A percentile compares a stretch with the other conserved stretches of the same genome.
phyloP scores from a whole-genome alignment of 1,284 basidiomycete genomes.

The Bjerkandera adusta region DNA sequence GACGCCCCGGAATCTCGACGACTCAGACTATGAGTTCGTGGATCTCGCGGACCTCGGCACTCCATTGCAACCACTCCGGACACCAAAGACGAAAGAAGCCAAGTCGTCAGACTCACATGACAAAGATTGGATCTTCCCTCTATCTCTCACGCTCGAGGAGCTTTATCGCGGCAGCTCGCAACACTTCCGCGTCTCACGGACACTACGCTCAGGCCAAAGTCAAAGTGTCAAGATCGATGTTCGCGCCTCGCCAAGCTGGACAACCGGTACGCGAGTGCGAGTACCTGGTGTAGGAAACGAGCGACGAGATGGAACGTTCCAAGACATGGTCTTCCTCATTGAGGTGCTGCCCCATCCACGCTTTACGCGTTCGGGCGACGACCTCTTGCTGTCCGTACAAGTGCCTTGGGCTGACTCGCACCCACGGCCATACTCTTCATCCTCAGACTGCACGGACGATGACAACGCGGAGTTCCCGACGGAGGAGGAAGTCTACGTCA shows the following conservation, averaged over 20 bases:
- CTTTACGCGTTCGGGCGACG: slow-evolving; percentile 71
- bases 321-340: slow-evolving; percentile 79
- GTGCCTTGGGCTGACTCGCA: slow-evolving; percentile 73
- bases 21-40: slow-evolving; percentile 32
- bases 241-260: slow-evolving; percentile 70
- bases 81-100: slow-evolving; percentile 28
- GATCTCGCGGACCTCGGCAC: slow-evolving; percentile 30
- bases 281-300: slow-evolving; percentile 81
- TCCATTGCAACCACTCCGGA: slow-evolving; percentile 36
- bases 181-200: slow-evolving; percentile 78
- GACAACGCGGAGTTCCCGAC: slow-evolving; percentile 23
- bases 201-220: slow-evolving; percentile 44
- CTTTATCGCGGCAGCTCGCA: slow-evolving; percentile 81
- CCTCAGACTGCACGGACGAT: slow-evolving; percentile 10
- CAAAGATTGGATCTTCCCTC: slow-evolving; percentile 62
- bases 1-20: slow-evolving; percentile 21
- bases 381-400: slow-evolving; percentile 66
- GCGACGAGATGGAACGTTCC: slow-evolving; percentile 61
- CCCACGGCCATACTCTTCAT: slow-evolving; percentile 25
- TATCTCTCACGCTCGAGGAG: slow-evolving; percentile 82
- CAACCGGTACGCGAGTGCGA: slow-evolving; percentile 73
- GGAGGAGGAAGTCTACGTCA: slow-evolving; percentile 52
- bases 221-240: slow-evolving; percentile 79
- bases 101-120: slow-evolving; percentile 18
- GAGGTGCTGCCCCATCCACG: slow-evolving; percentile 71